phyloP scores from a whole-genome alignment of 2,329 filamentous ascomycete species.

The Talaromyces sp. region DNA sequence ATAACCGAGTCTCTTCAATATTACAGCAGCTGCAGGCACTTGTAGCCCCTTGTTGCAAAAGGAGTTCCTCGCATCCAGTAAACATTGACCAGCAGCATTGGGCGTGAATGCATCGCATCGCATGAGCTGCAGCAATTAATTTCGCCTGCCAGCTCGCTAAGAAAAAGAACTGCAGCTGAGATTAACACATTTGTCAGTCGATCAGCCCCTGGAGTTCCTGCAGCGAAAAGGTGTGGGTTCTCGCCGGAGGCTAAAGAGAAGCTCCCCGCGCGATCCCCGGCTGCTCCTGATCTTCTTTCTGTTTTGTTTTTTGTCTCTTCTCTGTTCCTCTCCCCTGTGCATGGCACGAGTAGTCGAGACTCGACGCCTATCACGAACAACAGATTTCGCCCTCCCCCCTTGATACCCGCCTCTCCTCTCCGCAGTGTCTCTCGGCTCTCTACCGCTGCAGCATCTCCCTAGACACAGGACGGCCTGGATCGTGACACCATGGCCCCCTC shows the following conservation, averaged over 20 bases:
- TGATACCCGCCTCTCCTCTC: not conserved
- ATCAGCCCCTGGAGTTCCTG: not conserved
- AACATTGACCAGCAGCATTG: not conserved
- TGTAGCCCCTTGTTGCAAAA: not conserved
- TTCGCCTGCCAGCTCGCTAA: not conserved
- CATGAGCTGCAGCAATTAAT: not conserved
- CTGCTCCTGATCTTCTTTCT: not conserved
- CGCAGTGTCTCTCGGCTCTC: not conserved
- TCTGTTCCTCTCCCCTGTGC: not conserved
- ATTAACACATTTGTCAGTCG: not conserved
- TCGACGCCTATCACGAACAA: not conserved
- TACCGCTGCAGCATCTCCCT: not conserved
- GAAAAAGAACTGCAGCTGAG: not conserved
- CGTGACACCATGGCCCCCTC: conserved; percentile 27
- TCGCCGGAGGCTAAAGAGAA: not conserved
- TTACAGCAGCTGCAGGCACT: not conserved
- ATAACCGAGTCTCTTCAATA: not conserved
- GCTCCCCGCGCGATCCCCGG: not conserved
- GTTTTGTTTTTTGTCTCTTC: not conserved
- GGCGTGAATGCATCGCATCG: not conserved
- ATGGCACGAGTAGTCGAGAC: not conserved
- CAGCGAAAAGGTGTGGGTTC: not conserved
- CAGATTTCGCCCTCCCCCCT: not conserved
- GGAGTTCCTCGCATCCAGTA: not conserved
- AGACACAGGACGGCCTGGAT: not conserved